A percentile compares a stretch with the other conserved stretches of the same genome.
These are phyloP conservation scores for Fusarium oxysporum DNA, from an alignment of 2,329 filamentous ascomycete species.

Conservation along the genomic window DNA sequence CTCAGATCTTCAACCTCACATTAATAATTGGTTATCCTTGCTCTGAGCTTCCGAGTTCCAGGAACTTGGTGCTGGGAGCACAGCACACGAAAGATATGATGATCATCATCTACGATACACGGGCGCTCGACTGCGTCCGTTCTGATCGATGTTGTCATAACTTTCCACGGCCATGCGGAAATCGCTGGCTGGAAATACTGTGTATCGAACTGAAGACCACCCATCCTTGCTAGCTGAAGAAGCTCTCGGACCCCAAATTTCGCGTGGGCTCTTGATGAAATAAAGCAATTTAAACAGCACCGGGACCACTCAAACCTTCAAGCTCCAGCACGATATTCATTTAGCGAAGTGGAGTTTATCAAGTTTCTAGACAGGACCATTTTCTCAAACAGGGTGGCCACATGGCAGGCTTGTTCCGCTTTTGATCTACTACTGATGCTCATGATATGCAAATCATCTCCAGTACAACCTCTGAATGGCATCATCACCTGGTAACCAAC, in stretches of 20 bases:
- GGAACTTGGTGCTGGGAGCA: neutral
- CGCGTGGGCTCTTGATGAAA: constrained; percentile 38
- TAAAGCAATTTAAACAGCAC: constrained; percentile 43
- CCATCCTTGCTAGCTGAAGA: constrained; percentile 24
- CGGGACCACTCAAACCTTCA: constrained; percentile 23
- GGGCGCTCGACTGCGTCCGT: constrained; percentile 17
- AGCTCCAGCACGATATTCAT: neutral
- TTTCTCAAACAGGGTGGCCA: constrained; percentile 35
- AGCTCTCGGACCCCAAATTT: constrained; percentile 31
- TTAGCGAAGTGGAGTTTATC: constrained; percentile 21
- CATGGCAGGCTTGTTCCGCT: constrained; percentile 39
- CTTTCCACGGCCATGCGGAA: neutral
- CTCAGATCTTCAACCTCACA: constrained; percentile 14
- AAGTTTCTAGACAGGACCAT: constrained; percentile 17
- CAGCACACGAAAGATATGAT: neutral
- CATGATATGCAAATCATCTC: constrained; percentile 13
- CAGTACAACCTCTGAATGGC: constrained; percentile 10
- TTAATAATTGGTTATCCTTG: constrained; percentile 11
- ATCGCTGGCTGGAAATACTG: neutral
- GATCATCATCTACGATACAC: constrained; percentile 22
- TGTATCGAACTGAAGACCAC: neutral
- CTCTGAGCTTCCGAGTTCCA: constrained; percentile 6
- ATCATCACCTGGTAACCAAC: constrained; percentile 2
- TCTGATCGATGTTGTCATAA: neutral
- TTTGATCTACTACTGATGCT: constrained; percentile 21